Evolutionary conservation across 306 rosid species (phyloP), one percentile per base, ranked within the genome.

Genomic region (Rosa lucieae): DNA sequence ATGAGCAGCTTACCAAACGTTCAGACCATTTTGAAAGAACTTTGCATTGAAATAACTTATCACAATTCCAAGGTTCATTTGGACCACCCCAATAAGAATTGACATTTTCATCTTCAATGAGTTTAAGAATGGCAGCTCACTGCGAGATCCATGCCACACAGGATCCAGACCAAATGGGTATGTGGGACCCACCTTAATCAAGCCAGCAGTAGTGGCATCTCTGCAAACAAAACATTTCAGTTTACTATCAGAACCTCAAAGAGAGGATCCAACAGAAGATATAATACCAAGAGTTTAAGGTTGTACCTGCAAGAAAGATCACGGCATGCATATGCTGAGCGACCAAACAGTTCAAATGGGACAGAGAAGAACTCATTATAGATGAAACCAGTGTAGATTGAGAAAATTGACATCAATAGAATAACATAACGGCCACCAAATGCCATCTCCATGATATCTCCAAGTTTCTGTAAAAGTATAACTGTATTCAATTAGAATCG

Each of bases 71-170:
- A 95, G 99, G 87, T 95, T 93, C 99, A 95, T 95, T 78, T 95
- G 99, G 62, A 93, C 92, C 69, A 95, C 98, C 63, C 99, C 99
- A 65, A 95, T 46, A 83, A 95, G 94, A 88, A 95, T 95, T 68
- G 99, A 95, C 99, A 95, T 88, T 78, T 95, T 95, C 99, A 95
- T 95, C 84, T 95, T 95, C 94, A 95, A 80, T 14, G 99, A 95
- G 91, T 95, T 95, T 4, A 95, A 90, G 83, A 95, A 95, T 74
- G 99, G 99, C 58, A 95, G 89, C 90, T 95, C 99, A 82, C 92
- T 93, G 72, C 99, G 92, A 72, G 88, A 5, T 23, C 99, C 99
- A 78, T 95, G 98, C 98, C 99, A 95, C 56, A 85, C 97, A 79
- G 99, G 99, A 82, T 96, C 99, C 82, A 96, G 88, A 55, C 99